A percentile compares a stretch with the other conserved stretches of the same genome.
Evolutionary conservation across 2,329 filamentous ascomycete genomes (phyloP).

Genomic region (Colletotrichum kahawae): DNA sequence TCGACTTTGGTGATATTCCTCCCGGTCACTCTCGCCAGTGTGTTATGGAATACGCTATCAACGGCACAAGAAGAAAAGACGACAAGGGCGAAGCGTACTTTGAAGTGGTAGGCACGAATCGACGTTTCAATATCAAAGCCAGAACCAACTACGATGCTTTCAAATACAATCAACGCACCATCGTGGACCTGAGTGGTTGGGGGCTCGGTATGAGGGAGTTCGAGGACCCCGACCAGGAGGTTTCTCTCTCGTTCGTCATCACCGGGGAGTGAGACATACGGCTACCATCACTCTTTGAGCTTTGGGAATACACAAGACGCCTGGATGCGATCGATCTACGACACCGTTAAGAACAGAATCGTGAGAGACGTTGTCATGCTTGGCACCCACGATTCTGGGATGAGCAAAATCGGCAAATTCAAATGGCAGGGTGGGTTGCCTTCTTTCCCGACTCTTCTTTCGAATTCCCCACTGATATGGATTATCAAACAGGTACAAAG

Average conservation of each 20-base stretch:
- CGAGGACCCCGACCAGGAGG: slow-evolving; percentile 31
- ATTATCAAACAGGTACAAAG: slow-evolving; percentile 39
- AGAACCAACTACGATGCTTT: slow-evolving; percentile 31
- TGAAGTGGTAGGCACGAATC: slow-evolving; percentile 32
- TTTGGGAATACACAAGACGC: slow-evolving; percentile 26
- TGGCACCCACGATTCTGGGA: slow-evolving; percentile 53
- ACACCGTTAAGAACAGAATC: slow-evolving; percentile 39
- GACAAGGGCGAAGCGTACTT: slow-evolving; percentile 37
- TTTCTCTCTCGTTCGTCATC: slow-evolving; percentile 37
- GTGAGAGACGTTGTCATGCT: slow-evolving; percentile 53
- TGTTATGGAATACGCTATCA: slow-evolving; percentile 24
- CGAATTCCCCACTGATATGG: not conserved
- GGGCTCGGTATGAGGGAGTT: slow-evolving; percentile 38
- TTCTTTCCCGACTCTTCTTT: not conserved
- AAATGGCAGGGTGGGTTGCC: not conserved
- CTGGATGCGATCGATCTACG: slow-evolving; percentile 38
- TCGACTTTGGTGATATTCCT: slow-evolving; percentile 35
- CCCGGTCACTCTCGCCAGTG: slow-evolving; percentile 36
- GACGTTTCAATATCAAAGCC: slow-evolving; percentile 32
- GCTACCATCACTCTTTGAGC: slow-evolving; percentile 34
- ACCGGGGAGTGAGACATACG: slow-evolving; percentile 38
- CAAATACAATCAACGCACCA: slow-evolving; percentile 29
- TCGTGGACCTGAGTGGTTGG: slow-evolving; percentile 36
- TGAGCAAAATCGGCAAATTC: slow-evolving; percentile 41
- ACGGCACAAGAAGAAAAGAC: slow-evolving; percentile 24